Base-by-base conservation (phyloP, 148 eudicot genomes). In the Rhododendron kiyosumense region DNA sequence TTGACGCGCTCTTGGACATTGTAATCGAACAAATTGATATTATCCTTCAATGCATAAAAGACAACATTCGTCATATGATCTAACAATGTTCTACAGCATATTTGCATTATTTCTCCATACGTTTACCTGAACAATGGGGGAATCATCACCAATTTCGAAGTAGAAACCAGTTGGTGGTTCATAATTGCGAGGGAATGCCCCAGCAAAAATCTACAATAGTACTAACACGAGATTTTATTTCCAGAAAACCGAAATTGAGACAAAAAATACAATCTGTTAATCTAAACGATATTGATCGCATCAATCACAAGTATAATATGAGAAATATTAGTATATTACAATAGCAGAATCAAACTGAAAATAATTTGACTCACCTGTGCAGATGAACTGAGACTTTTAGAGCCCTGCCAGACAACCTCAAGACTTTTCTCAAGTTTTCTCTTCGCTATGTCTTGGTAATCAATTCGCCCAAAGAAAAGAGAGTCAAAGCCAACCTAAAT, bases 401-500 rank as follows among this genome's bases (percentile, higher is more conserved):
- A 97, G 75, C 96, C 99, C 87, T 89, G 94, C 99, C 99, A 97
- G 81, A 97, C 86, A 83, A 97, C 94, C 91, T 97, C 99, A 76
- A 97, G 98, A 57, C 82, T 91, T 92, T 95, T 97, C 78, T 97
- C 98, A 84, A 28, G 85, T 92, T 90, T 92, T 81, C 99, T 91
- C 89, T 97, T 95, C 79, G 83, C 92, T 88, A 95, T 89, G 73
- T 97, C 99, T 92, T 97, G 99, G 89, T 97, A 97, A 88, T 97
- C 99, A 85, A 94, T 97, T 80, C 99, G 94, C 75, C 91, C 96
- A 84, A 97, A 94, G 93, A 92, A 97, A 79, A 95, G 86, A 86
- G 99, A 92, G 86, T 97, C 99, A 89, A 97, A 97, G 75, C 99
- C 99, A 91, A 97, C 98, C 99, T 97, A 84, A 85, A 88, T 52